Evolutionary conservation across 2,329 filamentous ascomycete species (phyloP), one percentile per base, ranked within the genome.

Genomic region (Drechslerella coelobrocha): DNA sequence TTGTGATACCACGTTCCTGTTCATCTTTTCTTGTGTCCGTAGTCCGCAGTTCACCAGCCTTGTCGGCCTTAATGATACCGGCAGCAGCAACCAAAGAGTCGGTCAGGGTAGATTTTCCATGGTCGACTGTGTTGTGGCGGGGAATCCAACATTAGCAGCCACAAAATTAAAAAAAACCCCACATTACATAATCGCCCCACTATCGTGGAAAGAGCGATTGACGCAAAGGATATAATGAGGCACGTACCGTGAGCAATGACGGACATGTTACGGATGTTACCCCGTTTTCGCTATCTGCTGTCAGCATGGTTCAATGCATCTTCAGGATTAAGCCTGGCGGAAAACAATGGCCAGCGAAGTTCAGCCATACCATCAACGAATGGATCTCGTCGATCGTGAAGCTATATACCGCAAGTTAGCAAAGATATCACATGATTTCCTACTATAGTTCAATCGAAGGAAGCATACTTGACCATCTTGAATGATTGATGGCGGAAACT

Each of bases 401-500:
- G 89, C 92, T 97, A 80, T 81, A 77, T 75, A 34, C 51, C 53
- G 68, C 29, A 47, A 48, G 59, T 72, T 29, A 63, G 55, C 48
- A 45, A 56, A 57, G 12, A 39, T 14, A 14, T n/a, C 3, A 14
- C 34, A 10, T 39, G 12, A 27, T 29, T 61, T 24, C 27, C 23
- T 43, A 41, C 47, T 24, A 23, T 10, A 61, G 47, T 23, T 29
- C 9, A 27, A 19, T 12, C 7, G 47, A 54, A 66, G 61, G 56
- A 48, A 61, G 93, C 92, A 89, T 89, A 97, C 92, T 97, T 97
- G 82, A 99, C 94, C 94, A 99, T 99, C 82, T 92, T 97, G 89
- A 84, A 91, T 90, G 92, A 90, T 81, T 86, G 89, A 81, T 80
- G 80, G 77, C 59, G 48, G 55, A 31, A 73, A 75, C 63, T 47